Conservation (phyloP, 73 alveolate species). For the Blepharisma stoltei region DNA sequence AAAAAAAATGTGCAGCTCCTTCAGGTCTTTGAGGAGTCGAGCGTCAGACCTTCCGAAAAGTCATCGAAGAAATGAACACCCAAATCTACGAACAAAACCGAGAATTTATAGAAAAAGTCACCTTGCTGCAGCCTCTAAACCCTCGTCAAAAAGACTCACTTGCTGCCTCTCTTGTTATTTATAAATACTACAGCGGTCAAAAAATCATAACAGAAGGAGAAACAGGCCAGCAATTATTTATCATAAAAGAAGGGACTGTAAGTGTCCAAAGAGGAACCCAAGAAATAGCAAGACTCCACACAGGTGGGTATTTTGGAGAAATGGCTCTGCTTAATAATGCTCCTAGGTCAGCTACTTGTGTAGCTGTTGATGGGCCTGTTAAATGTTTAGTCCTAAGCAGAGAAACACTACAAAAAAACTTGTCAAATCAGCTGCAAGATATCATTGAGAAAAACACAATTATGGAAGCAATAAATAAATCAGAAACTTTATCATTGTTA, state of each 20-base stretch:
- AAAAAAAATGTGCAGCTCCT: constrained; percentile 57
- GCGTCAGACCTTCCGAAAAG: constrained; percentile 82
- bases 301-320: constrained; percentile 55
- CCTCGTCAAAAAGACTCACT: constrained; percentile 7
- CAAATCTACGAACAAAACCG: constrained; percentile 39
- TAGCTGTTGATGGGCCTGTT: constrained; percentile 44
- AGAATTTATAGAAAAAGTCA: constrained; percentile 39
- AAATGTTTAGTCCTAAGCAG: constrained; percentile 44
- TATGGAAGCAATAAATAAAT: constrained; percentile 46
- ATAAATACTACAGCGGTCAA: constrained; percentile 41
- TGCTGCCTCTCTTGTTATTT: constrained; percentile 16
- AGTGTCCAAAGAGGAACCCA: constrained; percentile 49
- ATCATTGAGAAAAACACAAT: constrained; percentile 46
- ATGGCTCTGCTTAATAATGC: constrained; percentile 46
- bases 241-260: constrained; percentile 68
- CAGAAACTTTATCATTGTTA: constrained; percentile 27
- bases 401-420: constrained; percentile 44
- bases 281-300: constrained; percentile 44
- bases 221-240: constrained; percentile 72
- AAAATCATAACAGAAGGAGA: constrained; percentile 78
- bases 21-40: constrained; percentile 88
- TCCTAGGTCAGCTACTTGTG: constrained; percentile 57
- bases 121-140: constrained; percentile 20
- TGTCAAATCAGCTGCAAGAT: constrained; percentile 41
- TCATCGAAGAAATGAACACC: constrained; percentile 46